Base-by-base conservation (phyloP, 2,329 filamentous ascomycete species). In the Scorias spongiosa region DNA sequence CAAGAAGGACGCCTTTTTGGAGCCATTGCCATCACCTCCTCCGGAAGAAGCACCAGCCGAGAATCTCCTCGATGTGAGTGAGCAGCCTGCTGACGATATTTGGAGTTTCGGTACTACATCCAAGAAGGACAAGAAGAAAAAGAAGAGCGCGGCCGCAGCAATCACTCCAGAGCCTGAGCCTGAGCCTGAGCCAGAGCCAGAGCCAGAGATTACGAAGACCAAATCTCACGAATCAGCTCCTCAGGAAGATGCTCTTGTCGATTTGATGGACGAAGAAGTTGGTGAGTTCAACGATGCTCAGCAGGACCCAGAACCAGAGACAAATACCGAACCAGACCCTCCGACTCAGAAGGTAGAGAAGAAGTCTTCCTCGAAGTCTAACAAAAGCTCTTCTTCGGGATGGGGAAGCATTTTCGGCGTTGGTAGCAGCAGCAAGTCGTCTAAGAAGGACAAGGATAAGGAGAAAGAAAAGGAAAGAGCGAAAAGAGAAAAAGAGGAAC, bases 101-200 rank as follows among this genome's bases (percentile, higher is more conserved):
- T 58, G 56, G 56, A 49, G 48, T 26, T 55, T 56, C 26, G 48
- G 49, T 9, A 46, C 54, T 5, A 38, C 51, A 5, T 49, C 46
- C 2, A 71, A 74, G 51, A 63, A 68, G 14, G 67, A 69, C 51
- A 70, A 70, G 52, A 67, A 71, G 17, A 69, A 72, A 42, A 69
- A 63, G 43, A 55, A 60, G 39, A 59, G 59, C 50, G 54, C 55
- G 47, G 12, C 32, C 15, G 12, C 32, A 5, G 32, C 11, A 15
- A 12, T 15, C 15, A 15, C 11, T 12, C 32, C 32, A 36, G 15
- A 36, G 32, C 32, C 32, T 36, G 32, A 36, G 15, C 29, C 29
- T 32, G 29, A 32, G n/a, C 29, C 29, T 48, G 61, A 50, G 41
- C 43, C 40, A 46, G 55, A 43, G 54, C n/a, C n/a, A n/a, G n/a